Base-by-base conservation (phyloP, 1,284 basidiomycete species). In the Rhodotorula sp. region DNA sequence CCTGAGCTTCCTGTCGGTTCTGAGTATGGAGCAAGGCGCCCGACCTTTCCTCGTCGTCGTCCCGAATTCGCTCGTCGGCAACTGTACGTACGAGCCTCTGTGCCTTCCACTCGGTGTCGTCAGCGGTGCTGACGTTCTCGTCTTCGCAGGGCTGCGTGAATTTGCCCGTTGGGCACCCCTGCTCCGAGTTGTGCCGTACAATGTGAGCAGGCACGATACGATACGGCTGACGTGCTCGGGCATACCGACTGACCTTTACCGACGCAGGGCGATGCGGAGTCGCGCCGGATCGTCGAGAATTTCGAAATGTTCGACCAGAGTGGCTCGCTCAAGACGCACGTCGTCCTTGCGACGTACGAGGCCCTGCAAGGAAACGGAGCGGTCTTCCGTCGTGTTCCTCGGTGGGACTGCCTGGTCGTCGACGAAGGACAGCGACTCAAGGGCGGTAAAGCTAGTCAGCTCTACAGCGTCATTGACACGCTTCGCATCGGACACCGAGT, bases 21-120 rank as follows among this genome's bases (percentile, higher is more conserved):
- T 95, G n/a, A 84, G 87, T 44, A 81, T 83, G 29, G 82, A 84
- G 45, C 87, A 85, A 76, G 77, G 85, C 22, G 86, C 88, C 0
- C 89, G 85, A 68, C 95, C 95, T 2, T 88, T 87, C 63, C 84
- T 99, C 22, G 88, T 99, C 24, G 88, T 96, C 7, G 95, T 98
- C 6, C 95, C 95, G 0, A 96, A 98, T 79, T 92, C 91, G 5
- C 95, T 93, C 0, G 87, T 96, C 69, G 89, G 89, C 56, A 97
- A 92, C 80, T 94, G 74, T 62, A 42, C 62, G 53, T 68, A 10
- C 15, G 22, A 18, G 29, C 58, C 17, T 10, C 26, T 51, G 22
- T 24, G 46, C 56, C 26, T 7, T 7, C 42, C 29, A 22, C 20
- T 2, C 14, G 2, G 15, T 8, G 6, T n/a, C 4, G 22, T 12